Evolutionary conservation across 768 basidiomycete genomes (phyloP).

Genomic region (Tulasnella sp.): DNA sequence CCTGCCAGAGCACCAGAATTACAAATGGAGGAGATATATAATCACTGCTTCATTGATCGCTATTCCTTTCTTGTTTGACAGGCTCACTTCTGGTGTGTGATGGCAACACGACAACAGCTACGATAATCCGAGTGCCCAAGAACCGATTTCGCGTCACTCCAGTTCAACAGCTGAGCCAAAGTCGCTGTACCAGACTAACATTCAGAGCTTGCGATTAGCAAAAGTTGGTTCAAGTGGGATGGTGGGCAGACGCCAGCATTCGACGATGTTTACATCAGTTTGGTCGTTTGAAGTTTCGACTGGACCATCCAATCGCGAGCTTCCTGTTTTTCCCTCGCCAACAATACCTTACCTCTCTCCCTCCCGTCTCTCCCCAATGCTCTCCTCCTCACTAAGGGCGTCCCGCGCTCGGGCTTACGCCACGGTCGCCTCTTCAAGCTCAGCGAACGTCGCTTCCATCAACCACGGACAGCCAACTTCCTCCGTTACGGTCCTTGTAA

Average conservation of each 20-base stretch:
- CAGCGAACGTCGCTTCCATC: conserved; percentile 79
- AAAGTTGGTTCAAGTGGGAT: background rate
- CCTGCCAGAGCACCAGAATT: no score
- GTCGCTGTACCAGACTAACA: background rate
- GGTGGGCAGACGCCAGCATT: background rate
- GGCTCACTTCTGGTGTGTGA: no score
- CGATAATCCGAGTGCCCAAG: no score
- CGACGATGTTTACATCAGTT: conserved; percentile 3
- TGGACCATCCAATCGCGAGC: conserved; percentile 20
- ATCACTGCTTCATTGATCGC: no score
- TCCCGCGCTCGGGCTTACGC: conserved; percentile 54
- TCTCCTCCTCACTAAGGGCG: conserved; percentile 31
- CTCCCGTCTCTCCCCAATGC: conserved; percentile 20
- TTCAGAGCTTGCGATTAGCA: background rate
- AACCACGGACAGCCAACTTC: conserved; percentile 82
- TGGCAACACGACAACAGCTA: no score
- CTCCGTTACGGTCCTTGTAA: conserved; percentile 84
- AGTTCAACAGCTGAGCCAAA: no score
- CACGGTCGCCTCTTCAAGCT: conserved; percentile 65
- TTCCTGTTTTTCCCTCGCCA: conserved; percentile 23
- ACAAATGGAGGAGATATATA: no score
- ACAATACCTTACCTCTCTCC: background rate
- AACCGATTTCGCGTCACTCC: background rate
- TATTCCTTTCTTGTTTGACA: no score
- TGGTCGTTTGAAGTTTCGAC: background rate